A percentile compares a stretch with the other conserved stretches of the same genome.
phyloP scores from a whole-genome alignment of 2,329 filamentous ascomycete genomes.

The Beauveria caledonica region DNA sequence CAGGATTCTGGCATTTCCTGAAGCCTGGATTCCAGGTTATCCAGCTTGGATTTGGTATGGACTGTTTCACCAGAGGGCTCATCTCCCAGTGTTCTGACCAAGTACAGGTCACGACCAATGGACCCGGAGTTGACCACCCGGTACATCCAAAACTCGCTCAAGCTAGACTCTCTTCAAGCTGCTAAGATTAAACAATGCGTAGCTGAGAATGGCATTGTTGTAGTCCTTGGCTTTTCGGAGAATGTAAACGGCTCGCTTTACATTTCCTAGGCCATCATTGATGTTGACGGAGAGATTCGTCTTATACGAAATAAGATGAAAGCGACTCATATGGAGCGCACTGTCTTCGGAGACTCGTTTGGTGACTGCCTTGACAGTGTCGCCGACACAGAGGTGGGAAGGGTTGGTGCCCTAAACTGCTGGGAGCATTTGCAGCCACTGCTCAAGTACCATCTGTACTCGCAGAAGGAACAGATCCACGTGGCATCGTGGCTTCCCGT shows the following conservation, averaged over 20 bases:
- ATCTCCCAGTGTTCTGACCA: not conserved
- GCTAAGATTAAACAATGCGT: slow-evolving; percentile 25
- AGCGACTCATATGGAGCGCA: slow-evolving; percentile 44
- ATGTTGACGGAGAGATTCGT: slow-evolving; percentile 29
- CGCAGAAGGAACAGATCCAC: slow-evolving; percentile 38
- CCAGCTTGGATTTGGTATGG: slow-evolving; percentile 34
- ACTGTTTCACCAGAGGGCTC: not conserved
- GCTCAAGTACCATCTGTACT: slow-evolving; percentile 37
- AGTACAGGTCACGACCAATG: not conserved
- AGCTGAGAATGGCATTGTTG: slow-evolving; percentile 29
- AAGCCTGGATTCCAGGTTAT: slow-evolving; percentile 47
- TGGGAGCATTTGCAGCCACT: slow-evolving; percentile 45
- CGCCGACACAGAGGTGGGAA: slow-evolving; percentile 29
- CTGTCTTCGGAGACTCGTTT: slow-evolving; percentile 38
- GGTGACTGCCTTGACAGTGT: slow-evolving; percentile 32
- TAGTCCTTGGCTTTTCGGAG: slow-evolving; percentile 37
- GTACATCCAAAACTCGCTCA: slow-evolving; percentile 34
- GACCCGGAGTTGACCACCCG: not conserved
- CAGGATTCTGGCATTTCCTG: slow-evolving; percentile 46
- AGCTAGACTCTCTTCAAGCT: slow-evolving; percentile 33
- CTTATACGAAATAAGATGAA: slow-evolving; percentile 41
- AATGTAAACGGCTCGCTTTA: slow-evolving; percentile 30
- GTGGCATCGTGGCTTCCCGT: slow-evolving; percentile 39
- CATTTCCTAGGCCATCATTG: slow-evolving; percentile 38
- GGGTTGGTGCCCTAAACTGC: slow-evolving; percentile 38